Evolutionary conservation across 1,139 yeast genomes (phyloP).

Genomic region (Hemisphaericaspora subhashii): DNA sequence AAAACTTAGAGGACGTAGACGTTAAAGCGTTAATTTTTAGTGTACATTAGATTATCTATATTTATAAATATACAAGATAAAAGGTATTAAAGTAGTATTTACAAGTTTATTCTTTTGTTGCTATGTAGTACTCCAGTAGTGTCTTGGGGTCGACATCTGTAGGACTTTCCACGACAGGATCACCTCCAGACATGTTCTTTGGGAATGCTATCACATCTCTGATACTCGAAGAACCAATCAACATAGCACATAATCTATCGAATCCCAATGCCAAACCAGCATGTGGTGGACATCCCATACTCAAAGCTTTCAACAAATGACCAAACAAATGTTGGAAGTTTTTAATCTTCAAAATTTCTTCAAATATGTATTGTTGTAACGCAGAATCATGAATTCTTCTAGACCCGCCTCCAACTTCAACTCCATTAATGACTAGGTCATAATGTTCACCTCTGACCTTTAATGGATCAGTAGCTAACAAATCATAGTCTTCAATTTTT

Average conservation of each 20-base stretch:
- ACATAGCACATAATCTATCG: constrained; percentile 90
- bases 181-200: constrained; percentile 84
- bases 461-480: constrained; percentile 56
- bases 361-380: constrained; percentile 70
- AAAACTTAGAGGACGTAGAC: constrained; percentile 32
- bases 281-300: constrained; percentile 97
- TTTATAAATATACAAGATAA: constrained; percentile 4
- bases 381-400: constrained; percentile 87
- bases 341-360: constrained; percentile 52
- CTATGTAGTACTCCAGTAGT: constrained; percentile 52
- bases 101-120: constrained; percentile 13
- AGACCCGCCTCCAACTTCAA: constrained; percentile 96
- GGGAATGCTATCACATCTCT: constrained; percentile 97
- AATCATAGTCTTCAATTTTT: constrained; percentile 62
- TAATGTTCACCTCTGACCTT: constrained; percentile 88
- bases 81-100: constrained; percentile 6
- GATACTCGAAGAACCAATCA: constrained; percentile 70
- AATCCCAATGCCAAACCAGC: constrained; percentile 96
- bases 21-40: constrained; percentile 11
- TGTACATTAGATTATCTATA: constrained; percentile 3
- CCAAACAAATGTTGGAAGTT: constrained; percentile 74
- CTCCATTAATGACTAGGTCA: constrained; percentile 91
- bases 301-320: constrained; percentile 77
- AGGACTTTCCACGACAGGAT: constrained; percentile 87
- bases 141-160: constrained; percentile 53